Evolutionary conservation across 2,329 filamentous ascomycete species (phyloP).

Genomic region (Thielaviopsis musarum): DNA sequence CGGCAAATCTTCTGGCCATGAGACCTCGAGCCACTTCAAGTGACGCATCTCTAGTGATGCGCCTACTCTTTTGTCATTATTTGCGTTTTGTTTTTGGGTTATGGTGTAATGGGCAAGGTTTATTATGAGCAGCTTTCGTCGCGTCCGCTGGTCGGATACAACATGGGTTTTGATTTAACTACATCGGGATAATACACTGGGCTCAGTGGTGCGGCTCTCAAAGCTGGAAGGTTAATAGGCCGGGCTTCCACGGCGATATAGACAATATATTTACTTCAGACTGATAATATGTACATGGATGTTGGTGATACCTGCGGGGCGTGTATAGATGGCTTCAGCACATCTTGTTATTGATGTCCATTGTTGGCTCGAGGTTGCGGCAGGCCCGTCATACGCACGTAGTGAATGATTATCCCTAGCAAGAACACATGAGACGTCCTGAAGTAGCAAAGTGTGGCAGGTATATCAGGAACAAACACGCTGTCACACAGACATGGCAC

Average conservation of each 20-base stretch:
- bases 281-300: no score
- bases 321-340: not conserved
- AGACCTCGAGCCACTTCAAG: slow-evolving; percentile 33
- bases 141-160: not conserved
- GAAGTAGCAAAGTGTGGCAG: no score
- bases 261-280: not conserved
- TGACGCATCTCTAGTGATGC: slow-evolving; percentile 22
- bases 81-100: not conserved
- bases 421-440: no score
- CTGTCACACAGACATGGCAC: not conserved
- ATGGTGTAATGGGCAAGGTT: not conserved
- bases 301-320: not conserved
- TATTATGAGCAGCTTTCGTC: slow-evolving; percentile 1
- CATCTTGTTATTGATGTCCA: no score
- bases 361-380: no score
- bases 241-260: not conserved
- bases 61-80: not conserved
- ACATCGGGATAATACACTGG: not conserved
- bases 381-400: not conserved
- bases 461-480: not conserved
- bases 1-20: slow-evolving; percentile 25
- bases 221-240: not conserved
- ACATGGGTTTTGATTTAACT: not conserved
- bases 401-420: not conserved
- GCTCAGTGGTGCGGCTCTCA: not conserved